Base-by-base conservation (phyloP, 129 eudicot species). In the Chrysanthemum makinoi region DNA sequence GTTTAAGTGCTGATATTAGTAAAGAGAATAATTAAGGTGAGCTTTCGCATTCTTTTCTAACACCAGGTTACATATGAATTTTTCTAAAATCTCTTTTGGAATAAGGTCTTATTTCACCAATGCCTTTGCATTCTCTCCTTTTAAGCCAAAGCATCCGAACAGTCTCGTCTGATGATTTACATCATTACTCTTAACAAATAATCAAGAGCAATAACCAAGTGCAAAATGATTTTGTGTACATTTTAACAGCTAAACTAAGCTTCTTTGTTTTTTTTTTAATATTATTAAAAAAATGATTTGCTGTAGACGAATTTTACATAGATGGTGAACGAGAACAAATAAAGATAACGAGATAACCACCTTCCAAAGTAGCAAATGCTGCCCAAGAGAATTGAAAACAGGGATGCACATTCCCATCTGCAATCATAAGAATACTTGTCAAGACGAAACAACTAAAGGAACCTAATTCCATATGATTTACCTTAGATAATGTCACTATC, bases 371-470 rank as follows among this genome's bases (percentile, higher is more conserved):
- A 89, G 77, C 98, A 94, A 69, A 94, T 47, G 75, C 90, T 82
- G 52, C 98, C 98, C 54, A 94, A 70, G 80, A 86, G 75, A 70
- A 87, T 28, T 49, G 96, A 94, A 81, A 94, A 94, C 76, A 94
- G 75, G 58, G 95, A 79, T 54, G 92, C 98, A 74, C 90, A 76
- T 82, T 94, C 98, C 98, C 98, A 94, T 87, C 98, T 94, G 96
- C 96, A 82, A 80, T 77, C 64, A 81, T 56, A 81, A 75, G 24
- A 71, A 80, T 74, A 74, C 52, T 82, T 75, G 74, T 90, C 86
- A 87, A 85, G 62, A 80, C 83, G 83, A 82, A 75, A 64, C 78
- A 72, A 53, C 70, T 74, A 77, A 81, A 51, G 56, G 64, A 77
- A 77, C 66, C 69, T 72, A 39, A 39, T 67, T 54, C 60, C 61